Conservation (phyloP, 1,284 basidiomycete genomes). For the Vanrija humicola region DNA sequence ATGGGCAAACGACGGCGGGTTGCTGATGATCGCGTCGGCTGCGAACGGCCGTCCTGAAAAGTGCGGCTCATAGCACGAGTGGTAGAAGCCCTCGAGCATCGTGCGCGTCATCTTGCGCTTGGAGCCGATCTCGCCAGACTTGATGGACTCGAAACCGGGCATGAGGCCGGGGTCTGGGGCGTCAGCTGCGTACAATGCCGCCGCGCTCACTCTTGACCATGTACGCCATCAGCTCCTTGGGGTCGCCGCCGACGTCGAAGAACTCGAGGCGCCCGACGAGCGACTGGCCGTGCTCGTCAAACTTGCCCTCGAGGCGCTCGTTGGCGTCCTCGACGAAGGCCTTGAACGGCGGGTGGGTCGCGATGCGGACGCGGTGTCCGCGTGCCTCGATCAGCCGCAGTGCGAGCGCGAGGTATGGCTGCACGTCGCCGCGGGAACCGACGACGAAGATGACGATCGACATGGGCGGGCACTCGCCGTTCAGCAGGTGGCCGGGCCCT, state of each 20-base stretch:
- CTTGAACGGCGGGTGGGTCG: slow-evolving; percentile 62
- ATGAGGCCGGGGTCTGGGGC: slow-evolving; percentile 40
- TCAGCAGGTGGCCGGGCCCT: no score
- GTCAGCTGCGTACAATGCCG: slow-evolving; percentile 16
- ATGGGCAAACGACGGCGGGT: slow-evolving; percentile 63
- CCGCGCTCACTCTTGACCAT: slow-evolving; percentile 44
- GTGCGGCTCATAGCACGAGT: slow-evolving; percentile 53
- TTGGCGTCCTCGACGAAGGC: slow-evolving; percentile 55
- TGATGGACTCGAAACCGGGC: slow-evolving; percentile 35
- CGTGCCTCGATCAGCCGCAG: slow-evolving; percentile 54
- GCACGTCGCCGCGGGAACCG: slow-evolving; percentile 65
- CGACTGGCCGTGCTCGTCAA: slow-evolving; percentile 52
- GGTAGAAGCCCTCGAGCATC: slow-evolving; percentile 62
- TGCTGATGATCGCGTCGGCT: slow-evolving; percentile 63
- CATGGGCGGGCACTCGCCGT: slow-evolving; percentile 48
- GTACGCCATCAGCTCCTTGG: slow-evolving; percentile 46
- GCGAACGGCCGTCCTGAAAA: slow-evolving; percentile 48
- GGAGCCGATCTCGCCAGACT: slow-evolving; percentile 34
- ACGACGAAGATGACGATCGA: slow-evolving; percentile 63
- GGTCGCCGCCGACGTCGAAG: slow-evolving; percentile 44
- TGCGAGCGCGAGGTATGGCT: slow-evolving; percentile 65
- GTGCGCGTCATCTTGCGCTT: slow-evolving; percentile 41
- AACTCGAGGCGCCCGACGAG: slow-evolving; percentile 38
- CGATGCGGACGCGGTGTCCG: slow-evolving; percentile 63
- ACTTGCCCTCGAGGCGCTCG: slow-evolving; percentile 54